phyloP scores from a whole-genome alignment of 495 filamentous ascomycete species.

The Xylaria venustula region DNA sequence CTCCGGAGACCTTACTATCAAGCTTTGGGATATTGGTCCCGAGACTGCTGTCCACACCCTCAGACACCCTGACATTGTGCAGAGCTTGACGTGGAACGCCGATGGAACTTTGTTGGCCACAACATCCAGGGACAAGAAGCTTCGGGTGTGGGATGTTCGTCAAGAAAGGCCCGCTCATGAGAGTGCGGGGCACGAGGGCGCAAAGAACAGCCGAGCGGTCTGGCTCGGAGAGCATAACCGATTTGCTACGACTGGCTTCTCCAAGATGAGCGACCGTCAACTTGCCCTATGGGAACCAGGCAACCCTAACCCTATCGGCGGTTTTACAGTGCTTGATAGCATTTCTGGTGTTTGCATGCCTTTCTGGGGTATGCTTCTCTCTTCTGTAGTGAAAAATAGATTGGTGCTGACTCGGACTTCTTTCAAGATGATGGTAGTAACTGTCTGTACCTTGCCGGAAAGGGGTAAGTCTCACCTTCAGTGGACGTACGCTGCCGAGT shows the following conservation, averaged over 20 bases:
- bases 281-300: conserved; percentile 94
- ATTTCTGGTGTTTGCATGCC: conserved; percentile 99
- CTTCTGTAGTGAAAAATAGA: background rate
- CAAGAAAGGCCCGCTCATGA: conserved; percentile 88
- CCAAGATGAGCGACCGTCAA: conserved; percentile 95
- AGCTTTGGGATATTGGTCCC: conserved; percentile 92
- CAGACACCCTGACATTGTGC: conserved; percentile 85
- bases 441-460: conserved; percentile 90
- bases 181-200: conserved; percentile 79
- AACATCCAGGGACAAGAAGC: conserved; percentile 96
- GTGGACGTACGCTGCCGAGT: background rate
- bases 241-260: conserved; percentile 94
- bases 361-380: conserved; percentile 72
- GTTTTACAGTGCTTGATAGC: conserved; percentile 83
- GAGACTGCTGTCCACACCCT: conserved; percentile 69
- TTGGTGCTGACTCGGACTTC: conserved; percentile 26
- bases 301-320: conserved; percentile 79
- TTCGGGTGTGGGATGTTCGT: conserved; percentile 93
- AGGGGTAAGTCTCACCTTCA: conserved; percentile 65
- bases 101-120: conserved; percentile 87
- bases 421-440: conserved; percentile 76
- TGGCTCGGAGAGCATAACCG: conserved; percentile 97
- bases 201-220: conserved; percentile 93
- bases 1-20: conserved; percentile 92
- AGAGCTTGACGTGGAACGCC: conserved; percentile 93